These are phyloP conservation scores for Phytophthora multivora DNA, from an alignment of 352 stramenopile species.

Conservation along the genomic window DNA sequence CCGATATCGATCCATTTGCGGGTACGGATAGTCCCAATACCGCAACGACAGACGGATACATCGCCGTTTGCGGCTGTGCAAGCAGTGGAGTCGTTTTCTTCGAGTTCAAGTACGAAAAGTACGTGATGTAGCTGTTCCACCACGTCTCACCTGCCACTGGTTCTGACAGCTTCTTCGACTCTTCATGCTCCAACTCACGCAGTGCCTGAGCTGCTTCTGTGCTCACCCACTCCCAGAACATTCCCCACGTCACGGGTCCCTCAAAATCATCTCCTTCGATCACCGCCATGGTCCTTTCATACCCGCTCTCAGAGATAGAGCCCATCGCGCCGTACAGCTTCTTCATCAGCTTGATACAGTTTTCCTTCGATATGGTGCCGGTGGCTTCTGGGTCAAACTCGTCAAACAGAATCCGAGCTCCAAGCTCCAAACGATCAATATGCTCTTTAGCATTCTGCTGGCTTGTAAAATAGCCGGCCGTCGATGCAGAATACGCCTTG, in stretches of 20 bases:
- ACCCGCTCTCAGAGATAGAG: conserved; percentile 66
- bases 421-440: conserved; percentile 84
- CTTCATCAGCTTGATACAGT: conserved; percentile 77
- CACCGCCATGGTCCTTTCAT: conserved; percentile 60
- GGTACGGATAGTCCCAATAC: conserved; percentile 5
- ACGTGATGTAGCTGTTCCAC: conserved; percentile 72
- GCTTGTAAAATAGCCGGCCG: conserved; percentile 71
- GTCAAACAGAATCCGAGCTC: conserved; percentile 82
- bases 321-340: conserved; percentile 80
- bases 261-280: conserved; percentile 66
- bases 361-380: conserved; percentile 68
- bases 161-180: conserved; percentile 48
- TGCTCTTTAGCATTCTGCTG: conserved; percentile 83
- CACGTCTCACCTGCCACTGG: conserved; percentile 55
- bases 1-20: neutral
- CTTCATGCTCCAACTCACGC: conserved; percentile 63
- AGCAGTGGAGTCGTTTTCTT: conserved; percentile 25
- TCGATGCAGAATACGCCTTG: conserved; percentile 79
- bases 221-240: conserved; percentile 91
- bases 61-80: conserved; percentile 27
- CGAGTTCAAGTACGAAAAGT: conserved; percentile 44
- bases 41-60: conserved; percentile 35
- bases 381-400: conserved; percentile 72
- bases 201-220: conserved; percentile 74
- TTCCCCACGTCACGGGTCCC: conserved; percentile 75